Conservation (phyloP, 352 stramenopile species). For the Pelagophyceae sp. region DNA sequence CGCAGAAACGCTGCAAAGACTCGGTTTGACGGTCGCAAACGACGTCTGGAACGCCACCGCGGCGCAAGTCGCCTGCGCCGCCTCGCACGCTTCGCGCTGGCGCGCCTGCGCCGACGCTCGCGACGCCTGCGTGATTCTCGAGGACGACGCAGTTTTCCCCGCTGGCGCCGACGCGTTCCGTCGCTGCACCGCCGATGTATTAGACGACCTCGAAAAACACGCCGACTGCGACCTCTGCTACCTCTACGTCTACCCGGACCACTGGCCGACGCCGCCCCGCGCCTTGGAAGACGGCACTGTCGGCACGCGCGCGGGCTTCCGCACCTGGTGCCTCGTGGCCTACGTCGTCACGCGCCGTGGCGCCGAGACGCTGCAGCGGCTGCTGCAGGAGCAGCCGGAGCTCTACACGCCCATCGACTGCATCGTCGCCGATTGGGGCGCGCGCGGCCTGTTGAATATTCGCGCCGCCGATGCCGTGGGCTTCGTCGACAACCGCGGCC, state of each 20-base stretch:
- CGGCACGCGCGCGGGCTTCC: background rate
- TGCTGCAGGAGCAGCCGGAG: background rate
- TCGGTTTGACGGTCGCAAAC: background rate
- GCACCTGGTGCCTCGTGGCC: slow-evolving; percentile 12
- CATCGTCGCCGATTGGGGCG: slow-evolving; percentile 14
- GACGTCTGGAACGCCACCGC: background rate
- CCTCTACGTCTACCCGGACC: slow-evolving; percentile 21
- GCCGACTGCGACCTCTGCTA: slow-evolving; percentile 6
- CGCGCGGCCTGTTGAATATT: background rate
- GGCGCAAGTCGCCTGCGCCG: background rate
- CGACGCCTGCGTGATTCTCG: background rate
- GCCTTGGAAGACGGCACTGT: background rate
- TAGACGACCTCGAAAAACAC: background rate
- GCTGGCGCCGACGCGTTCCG: background rate
- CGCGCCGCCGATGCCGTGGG: background rate
- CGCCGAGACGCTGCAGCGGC: background rate
- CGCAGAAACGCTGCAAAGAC: background rate
- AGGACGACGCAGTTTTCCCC: background rate
- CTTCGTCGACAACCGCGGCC: slow-evolving; percentile 16
- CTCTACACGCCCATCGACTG: slow-evolving; percentile 14
- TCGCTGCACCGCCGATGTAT: background rate
- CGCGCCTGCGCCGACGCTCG: background rate
- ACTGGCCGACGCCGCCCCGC: slow-evolving; percentile 1
- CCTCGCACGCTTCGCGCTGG: slow-evolving; percentile 1
- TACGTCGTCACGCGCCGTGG: background rate